Evolutionary conservation across 768 basidiomycete genomes (phyloP), one percentile per base, ranked within the genome.

Genomic region (Boletus pseudo-olivaceus): DNA sequence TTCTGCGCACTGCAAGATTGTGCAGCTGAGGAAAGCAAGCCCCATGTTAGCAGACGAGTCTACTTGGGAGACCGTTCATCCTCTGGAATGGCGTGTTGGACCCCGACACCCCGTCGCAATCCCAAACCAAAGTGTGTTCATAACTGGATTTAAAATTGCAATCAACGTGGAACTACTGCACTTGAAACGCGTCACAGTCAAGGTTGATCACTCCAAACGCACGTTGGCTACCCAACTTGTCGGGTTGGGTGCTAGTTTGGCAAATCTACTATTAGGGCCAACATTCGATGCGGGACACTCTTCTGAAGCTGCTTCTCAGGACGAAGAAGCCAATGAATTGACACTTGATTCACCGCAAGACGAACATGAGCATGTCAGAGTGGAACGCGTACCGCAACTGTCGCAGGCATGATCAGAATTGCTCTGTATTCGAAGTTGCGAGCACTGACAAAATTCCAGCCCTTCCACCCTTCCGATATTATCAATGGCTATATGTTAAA

Each of bases 111-210:
- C 45, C 1, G 12, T 4, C 6, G 33, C 12, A 7, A 19, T 33
- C 7, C 19, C 26, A 42, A 63, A 66, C 41, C 55, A 63, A 41
- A 53, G 38, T 10, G 34, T 62, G 6, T 62, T 60, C 33, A 49
- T 62, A 15, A 46, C 39, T 1, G 63, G 58, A 7, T 65, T 56
- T 35, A 64, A 53, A 20, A 54, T 55, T 20, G 27, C 45, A 2
- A 32, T 54, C 23, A 49, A 47, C 19, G 9, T 42, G 9, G 44
- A 40, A 39, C n/a, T 19, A 14, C 20, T 44, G 4, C 29, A 41
- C 27, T 14, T 32, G 35, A 68, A 39, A 12, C 34, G 35, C 11
- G 40, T 37, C 15, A n/a, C 34, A 4, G 23, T 47, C 32, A 47
- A 38, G 41, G n/a, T 14, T n/a, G 33, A 27, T 10, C 33, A 32